Conservation (phyloP, 345 rosid species). For the Anastatica hierochuntica region DNA sequence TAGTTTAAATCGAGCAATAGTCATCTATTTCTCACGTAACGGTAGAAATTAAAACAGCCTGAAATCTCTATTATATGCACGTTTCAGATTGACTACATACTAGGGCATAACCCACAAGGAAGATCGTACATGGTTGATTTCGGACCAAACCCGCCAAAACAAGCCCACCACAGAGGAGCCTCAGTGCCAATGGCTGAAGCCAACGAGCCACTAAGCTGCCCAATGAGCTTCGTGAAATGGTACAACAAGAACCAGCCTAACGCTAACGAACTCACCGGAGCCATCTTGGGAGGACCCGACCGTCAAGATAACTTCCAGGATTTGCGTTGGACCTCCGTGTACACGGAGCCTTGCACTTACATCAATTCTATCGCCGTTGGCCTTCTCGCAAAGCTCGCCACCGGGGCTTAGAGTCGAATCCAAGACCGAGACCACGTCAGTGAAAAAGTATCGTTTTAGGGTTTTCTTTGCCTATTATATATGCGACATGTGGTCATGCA, state of each 20-base stretch:
- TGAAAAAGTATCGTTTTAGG: too few relatives aligned
- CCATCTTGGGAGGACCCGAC: constrained; percentile 89
- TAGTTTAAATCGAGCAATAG: too few relatives aligned
- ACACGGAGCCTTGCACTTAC: constrained; percentile 91
- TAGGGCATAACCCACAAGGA: constrained; percentile 66
- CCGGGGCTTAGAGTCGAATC: constrained; percentile 4
- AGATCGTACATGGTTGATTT: constrained; percentile 91
- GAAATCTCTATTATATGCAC: neutral
- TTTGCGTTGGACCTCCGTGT: constrained; percentile 43
- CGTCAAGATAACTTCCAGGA: constrained; percentile 52
- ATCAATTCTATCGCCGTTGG: constrained; percentile 66
- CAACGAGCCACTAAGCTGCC: constrained; percentile 28
- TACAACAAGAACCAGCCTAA: constrained; percentile 43
- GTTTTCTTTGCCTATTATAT: constrained; percentile 2
- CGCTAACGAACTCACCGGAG: constrained; percentile 75
- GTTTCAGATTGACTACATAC: constrained; percentile 68
- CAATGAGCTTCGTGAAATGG: constrained; percentile 56
- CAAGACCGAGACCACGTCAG: too few relatives aligned
- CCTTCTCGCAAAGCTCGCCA: constrained; percentile 64
- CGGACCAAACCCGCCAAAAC: constrained; percentile 64
- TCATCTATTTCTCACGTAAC: neutral
- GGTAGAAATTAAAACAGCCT: neutral
- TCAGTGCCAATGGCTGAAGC: constrained; percentile 36
- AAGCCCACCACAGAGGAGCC: constrained; percentile 86
- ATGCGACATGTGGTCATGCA: constrained; percentile 1